phyloP scores from a whole-genome alignment of 805 yeast genomes.

The Wickerhamiella occidentalis region DNA sequence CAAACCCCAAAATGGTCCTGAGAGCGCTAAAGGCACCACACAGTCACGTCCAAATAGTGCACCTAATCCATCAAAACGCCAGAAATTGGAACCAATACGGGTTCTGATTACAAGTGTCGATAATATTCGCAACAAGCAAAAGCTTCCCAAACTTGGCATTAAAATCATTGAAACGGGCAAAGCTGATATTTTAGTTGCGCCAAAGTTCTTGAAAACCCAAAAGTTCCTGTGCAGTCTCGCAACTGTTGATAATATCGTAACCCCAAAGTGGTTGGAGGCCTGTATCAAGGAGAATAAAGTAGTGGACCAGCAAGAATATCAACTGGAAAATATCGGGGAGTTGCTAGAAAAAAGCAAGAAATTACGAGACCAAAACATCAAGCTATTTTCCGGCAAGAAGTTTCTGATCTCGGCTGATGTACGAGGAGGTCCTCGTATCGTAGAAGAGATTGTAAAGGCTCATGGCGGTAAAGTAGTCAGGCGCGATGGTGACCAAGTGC shows the following conservation, averaged over 20 bases:
- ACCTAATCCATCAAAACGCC: background rate
- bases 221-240: conserved; percentile 68
- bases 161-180: conserved; percentile 32
- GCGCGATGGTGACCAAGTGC: background rate
- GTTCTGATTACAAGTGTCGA: conserved; percentile 25
- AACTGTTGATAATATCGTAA: conserved; percentile 28
- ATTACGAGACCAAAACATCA: conserved; percentile 15
- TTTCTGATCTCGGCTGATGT: conserved; percentile 47
- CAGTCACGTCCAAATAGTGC: background rate
- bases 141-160: conserved; percentile 42
- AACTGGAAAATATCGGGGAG: conserved; percentile 13
- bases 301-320: conserved; percentile 20
- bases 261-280: conserved; percentile 22
- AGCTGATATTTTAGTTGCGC: conserved; percentile 46
- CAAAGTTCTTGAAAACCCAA: conserved; percentile 72
- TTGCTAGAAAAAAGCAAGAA: conserved; percentile 13
- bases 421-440: conserved; percentile 47
- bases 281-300: conserved; percentile 17
- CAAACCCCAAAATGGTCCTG: background rate
- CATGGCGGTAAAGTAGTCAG: conserved; percentile 40
- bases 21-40: background rate
- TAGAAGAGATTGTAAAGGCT: conserved; percentile 43
- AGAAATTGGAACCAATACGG: conserved; percentile 10
- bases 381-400: conserved; percentile 37
- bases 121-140: conserved; percentile 16